Evolutionary conservation across 2,329 filamentous ascomycete species (phyloP).

Genomic region (Pseudophaeomoniella oleicola): DNA sequence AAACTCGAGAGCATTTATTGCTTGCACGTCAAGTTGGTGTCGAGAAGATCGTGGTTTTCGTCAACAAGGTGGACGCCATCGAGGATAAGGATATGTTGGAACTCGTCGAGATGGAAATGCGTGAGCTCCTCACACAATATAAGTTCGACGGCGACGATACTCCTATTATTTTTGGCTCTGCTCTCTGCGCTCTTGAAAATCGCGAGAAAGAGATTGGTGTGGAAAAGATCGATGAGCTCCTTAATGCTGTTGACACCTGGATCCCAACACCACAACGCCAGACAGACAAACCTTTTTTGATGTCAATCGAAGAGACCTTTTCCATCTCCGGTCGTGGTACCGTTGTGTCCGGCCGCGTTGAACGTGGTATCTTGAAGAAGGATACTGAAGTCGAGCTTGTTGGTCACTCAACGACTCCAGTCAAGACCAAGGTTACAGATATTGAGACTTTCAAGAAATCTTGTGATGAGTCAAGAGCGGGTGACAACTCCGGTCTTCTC

Average conservation of each 20-base stretch:
- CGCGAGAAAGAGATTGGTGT: slow-evolving; percentile 76
- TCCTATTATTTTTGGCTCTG: slow-evolving; percentile 92
- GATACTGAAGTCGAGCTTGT: slow-evolving; percentile 91
- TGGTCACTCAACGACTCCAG: slow-evolving; percentile 63
- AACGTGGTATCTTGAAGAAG: slow-evolving; percentile 87
- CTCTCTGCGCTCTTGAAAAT: slow-evolving; percentile 82
- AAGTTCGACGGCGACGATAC: slow-evolving; percentile 98
- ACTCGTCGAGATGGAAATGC: slow-evolving; percentile 99
- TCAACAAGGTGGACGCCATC: slow-evolving; percentile 97
- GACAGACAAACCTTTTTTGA: slow-evolving; percentile 96
- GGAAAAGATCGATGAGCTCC: slow-evolving; percentile 79
- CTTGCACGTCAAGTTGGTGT: slow-evolving; percentile 97
- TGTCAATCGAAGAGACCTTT: slow-evolving; percentile 92
- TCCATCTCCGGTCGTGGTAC: slow-evolving; percentile 89
- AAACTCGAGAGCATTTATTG: slow-evolving; percentile 95
- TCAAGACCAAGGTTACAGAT: slow-evolving; percentile 99
- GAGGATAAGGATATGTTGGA: slow-evolving; percentile 99
- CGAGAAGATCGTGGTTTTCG: slow-evolving; percentile 95
- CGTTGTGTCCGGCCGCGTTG: slow-evolving; percentile 90
- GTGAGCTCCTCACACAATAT: slow-evolving; percentile 82
- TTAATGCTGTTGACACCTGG: slow-evolving; percentile 83
- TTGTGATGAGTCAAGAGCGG: slow-evolving; percentile 87
- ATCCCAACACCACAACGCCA: slow-evolving; percentile 92
- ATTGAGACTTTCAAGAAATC: slow-evolving; percentile 99
- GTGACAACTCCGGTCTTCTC: slow-evolving; percentile 95